Evolutionary conservation across 257 asterid genomes (phyloP), one percentile per base, ranked within the genome.

Genomic region (Fraxinus americana): DNA sequence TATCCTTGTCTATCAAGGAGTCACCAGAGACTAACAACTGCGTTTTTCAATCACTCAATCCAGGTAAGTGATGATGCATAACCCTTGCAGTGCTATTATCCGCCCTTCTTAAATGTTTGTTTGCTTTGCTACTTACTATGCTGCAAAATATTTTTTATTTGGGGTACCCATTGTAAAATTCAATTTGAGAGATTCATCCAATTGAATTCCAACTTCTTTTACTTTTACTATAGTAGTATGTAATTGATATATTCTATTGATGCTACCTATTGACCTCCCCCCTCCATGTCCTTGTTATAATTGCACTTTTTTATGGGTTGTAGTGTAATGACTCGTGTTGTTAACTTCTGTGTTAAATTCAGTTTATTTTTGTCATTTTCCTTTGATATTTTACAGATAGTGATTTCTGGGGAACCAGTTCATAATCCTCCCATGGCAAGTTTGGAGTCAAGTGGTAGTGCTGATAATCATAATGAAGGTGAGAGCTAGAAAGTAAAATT

Each of bases 1-100:
- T 85, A 85, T 83, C 99, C 99, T 43, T 96, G 99, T 83, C 87
- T 93, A 74, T 90, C 99, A 43, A 96, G 91, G 82, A 91, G 98
- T 73, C 98, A 90, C 85, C 99, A 96, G 82, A 86, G 85, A 38
- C 82, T 96, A 78, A 52, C 86, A 48, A 87, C 90, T 36, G 89
- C 85, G 35, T 91, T 91, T 83, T 92, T 92, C 80, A 84, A 91
- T 80, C 88, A 92, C 83, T 92, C 99, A 59, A 63, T 96, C 88
- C 99, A 96, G 99, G 99, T 96, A 79, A 71, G 76, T 10, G 66
- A 16, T 76, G 59, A 68, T 61, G 23, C 11, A 9, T 67, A 4
- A 41, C 70, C 34, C 41, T 77, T 71, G 5, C 34, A 66, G 50
- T 38, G 70, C 73, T 59, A 67, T 67, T 76, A 4, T 77, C 9